phyloP scores from a whole-genome alignment of 2,329 filamentous ascomycete species.

The Aspergillus phoenicis region DNA sequence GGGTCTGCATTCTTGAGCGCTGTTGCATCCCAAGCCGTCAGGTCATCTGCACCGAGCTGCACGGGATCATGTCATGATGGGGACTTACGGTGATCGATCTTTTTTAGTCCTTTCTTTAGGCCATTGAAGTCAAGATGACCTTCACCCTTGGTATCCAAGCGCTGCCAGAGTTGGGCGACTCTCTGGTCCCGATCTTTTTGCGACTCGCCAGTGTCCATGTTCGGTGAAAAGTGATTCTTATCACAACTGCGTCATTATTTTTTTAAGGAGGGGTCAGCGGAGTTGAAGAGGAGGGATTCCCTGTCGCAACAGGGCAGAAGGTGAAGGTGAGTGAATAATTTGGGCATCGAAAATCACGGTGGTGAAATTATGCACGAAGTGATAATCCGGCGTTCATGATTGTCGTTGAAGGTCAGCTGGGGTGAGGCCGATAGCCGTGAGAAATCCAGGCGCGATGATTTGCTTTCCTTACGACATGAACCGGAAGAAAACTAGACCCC shows the following conservation, averaged over 20 bases:
- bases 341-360: slow-evolving; percentile 29
- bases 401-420: slow-evolving; percentile 2
- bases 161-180: slow-evolving; percentile 80
- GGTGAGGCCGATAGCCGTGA: slow-evolving; percentile 27
- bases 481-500: slow-evolving; percentile 26
- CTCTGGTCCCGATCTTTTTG: slow-evolving; percentile 78
- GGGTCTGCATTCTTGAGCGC: slow-evolving; percentile 88
- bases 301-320: slow-evolving; percentile 23
- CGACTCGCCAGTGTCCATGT: slow-evolving; percentile 71
- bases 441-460: slow-evolving; percentile 40
- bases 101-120: slow-evolving; percentile 79
- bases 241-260: slow-evolving; percentile 50
- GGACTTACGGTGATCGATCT: slow-evolving; percentile 85
- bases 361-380: slow-evolving; percentile 15
- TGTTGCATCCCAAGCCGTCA: slow-evolving; percentile 35
- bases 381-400: slow-evolving; percentile 14
- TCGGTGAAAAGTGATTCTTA: slow-evolving; percentile 48
- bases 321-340: slow-evolving; percentile 20
- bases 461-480: slow-evolving; percentile 36
- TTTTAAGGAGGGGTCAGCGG: slow-evolving; percentile 30
- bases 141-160: slow-evolving; percentile 73
- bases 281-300: slow-evolving; percentile 22
- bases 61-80: slow-evolving; percentile 23
- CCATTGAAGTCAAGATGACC: slow-evolving; percentile 83
- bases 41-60: slow-evolving; percentile 26